Evolutionary conservation across 306 rosid species (phyloP).

Genomic region (Bauhinia variegata): DNA sequence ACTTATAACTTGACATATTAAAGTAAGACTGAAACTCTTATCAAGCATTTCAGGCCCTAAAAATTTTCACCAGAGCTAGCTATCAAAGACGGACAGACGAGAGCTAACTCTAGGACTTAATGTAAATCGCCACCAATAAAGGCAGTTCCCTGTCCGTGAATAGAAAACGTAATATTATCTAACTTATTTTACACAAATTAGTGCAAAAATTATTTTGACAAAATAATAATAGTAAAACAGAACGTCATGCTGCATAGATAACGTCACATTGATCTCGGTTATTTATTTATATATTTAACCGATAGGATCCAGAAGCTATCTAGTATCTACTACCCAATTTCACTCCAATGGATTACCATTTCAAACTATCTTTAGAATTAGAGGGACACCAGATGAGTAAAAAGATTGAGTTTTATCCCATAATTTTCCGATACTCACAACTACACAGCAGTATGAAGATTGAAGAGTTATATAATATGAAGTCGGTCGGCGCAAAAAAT

Average conservation of each 20-base stretch:
- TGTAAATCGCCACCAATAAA: neutral
- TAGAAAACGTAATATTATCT: neutral
- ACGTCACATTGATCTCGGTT: no score
- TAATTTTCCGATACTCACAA: constrained; percentile 18
- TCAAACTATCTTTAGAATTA: neutral
- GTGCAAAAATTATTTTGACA: neutral
- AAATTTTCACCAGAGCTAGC: constrained; percentile 1
- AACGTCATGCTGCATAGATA: neutral
- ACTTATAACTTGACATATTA: constrained; percentile 1
- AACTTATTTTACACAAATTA: neutral
- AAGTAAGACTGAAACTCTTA: constrained; percentile 1
- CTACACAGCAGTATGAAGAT: constrained; percentile 12
- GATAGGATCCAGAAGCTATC: no score
- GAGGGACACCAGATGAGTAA: neutral
- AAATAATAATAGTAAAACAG: neutral
- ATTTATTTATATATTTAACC: no score
- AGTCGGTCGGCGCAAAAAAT: constrained; percentile 13
- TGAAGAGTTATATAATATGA: constrained; percentile 22
- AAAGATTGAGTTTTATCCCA: neutral
- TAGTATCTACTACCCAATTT: constrained; percentile 11
- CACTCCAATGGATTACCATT: constrained; percentile 9
- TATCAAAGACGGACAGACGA: neutral
- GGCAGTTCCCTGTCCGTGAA: neutral
- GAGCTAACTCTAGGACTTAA: neutral
- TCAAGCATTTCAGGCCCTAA: neutral